Percentiles rank a stretch among this genome's conserved stretches.
Conservation (phyloP, 352 stramenopile species). For the Lagenidium giganteum region DNA sequence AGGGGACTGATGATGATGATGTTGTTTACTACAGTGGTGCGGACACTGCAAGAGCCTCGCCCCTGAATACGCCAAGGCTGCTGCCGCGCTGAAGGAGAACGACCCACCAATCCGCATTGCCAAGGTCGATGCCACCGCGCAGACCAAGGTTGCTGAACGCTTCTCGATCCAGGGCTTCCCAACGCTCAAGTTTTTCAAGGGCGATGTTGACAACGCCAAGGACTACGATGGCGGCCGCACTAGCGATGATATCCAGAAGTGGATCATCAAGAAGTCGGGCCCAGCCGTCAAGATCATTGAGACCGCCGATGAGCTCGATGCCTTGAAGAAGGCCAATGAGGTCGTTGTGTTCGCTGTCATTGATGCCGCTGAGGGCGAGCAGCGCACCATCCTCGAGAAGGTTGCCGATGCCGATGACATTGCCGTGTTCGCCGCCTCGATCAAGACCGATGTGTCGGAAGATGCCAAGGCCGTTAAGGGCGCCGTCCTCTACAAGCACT, state of each 20-base stretch:
- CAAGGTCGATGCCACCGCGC: conserved; percentile 85
- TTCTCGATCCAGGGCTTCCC: conserved; percentile 87
- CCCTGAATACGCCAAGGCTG: conserved; percentile 86
- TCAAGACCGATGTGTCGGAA: conserved; percentile 50
- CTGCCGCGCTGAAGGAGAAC: conserved; percentile 72
- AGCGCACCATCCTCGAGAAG: conserved; percentile 67
- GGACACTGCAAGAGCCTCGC: conserved; percentile 88
- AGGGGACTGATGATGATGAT: not conserved
- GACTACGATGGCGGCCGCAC: conserved; percentile 87
- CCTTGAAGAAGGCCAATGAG: conserved; percentile 78
- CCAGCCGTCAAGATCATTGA: conserved; percentile 82
- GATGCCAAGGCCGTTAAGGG: conserved; percentile 51
- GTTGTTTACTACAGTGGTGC: too few species aligned
- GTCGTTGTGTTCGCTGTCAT: conserved; percentile 84
- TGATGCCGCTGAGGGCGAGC: conserved; percentile 68
- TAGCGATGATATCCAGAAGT: conserved; percentile 83
- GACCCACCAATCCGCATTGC: conserved; percentile 75
- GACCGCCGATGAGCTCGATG: conserved; percentile 59
- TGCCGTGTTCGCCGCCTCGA: conserved; percentile 74
- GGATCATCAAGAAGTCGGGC: conserved; percentile 90
- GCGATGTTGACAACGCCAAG: conserved; percentile 70
- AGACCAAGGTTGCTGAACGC: conserved; percentile 75
- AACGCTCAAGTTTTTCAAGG: conserved; percentile 93
- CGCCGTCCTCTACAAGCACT: conserved; percentile 85
- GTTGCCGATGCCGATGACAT: conserved; percentile 69